These are phyloP conservation scores for Saksenaea vasiformis DNA, from an alignment of 371 early-diverging fungal species.

Conservation along the genomic window DNA sequence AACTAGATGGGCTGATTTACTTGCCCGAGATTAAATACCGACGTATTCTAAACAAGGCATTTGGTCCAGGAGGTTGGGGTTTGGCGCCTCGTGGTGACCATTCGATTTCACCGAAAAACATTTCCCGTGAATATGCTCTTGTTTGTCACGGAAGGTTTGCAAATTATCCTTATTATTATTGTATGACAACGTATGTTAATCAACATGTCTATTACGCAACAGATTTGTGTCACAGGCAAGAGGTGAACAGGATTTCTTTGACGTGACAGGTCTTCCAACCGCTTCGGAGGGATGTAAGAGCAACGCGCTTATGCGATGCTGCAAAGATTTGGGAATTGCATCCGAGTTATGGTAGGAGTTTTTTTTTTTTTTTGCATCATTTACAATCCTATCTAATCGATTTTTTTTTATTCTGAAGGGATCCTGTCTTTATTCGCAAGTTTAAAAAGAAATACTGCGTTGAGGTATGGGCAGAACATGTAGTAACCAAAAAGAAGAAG, in stretches of 20 bases:
- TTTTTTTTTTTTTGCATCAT: no score
- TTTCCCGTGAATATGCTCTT: slow-evolving; percentile 93
- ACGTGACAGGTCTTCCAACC: slow-evolving; percentile 72
- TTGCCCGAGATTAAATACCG: slow-evolving; percentile 97
- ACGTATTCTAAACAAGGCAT: slow-evolving; percentile 86
- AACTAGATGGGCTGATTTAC: slow-evolving; percentile 86
- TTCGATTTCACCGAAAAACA: slow-evolving; percentile 72
- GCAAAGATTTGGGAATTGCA: slow-evolving; percentile 95
- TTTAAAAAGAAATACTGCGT: slow-evolving; percentile 82
- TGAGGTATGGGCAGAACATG: slow-evolving; percentile 79
- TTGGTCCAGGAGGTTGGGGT: slow-evolving; percentile 96
- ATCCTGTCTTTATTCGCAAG: slow-evolving; percentile 84
- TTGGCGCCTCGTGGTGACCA: slow-evolving; percentile 92
- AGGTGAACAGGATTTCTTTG: slow-evolving; percentile 93
- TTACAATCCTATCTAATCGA: no score
- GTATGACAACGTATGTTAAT: background rate
- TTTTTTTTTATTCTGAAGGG: slow-evolving; percentile 43
- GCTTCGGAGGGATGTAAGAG: slow-evolving; percentile 93
- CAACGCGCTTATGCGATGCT: slow-evolving; percentile 96
- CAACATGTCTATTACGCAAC: background rate
- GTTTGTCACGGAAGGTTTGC: slow-evolving; percentile 80
- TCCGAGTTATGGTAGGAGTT: slow-evolving; percentile 90
- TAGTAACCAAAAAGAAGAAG: slow-evolving; percentile 70
- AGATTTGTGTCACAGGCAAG: slow-evolving; percentile 89
- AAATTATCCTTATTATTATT: background rate